A percentile compares a stretch with the other conserved stretches of the same genome.
Conservation (phyloP, 495 filamentous ascomycete genomes). For the Sabuloglossum arenarium region DNA sequence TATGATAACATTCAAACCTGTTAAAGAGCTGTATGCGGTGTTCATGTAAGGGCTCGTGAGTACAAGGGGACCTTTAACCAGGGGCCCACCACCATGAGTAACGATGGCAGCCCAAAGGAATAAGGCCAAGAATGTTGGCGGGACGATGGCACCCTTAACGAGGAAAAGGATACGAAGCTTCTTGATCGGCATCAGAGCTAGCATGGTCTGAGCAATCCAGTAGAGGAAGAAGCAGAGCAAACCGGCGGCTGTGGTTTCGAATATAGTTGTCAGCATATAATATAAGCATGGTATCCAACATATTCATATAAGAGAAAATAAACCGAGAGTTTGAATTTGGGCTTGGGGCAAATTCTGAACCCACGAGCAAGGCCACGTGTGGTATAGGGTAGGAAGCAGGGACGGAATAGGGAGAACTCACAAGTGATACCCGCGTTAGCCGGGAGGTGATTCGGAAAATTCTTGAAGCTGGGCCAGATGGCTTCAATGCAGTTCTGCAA, state of each 20-base stretch:
- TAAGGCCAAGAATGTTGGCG: slow-evolving; percentile 28
- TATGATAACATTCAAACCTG: slow-evolving; percentile 24
- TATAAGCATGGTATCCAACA: not conserved
- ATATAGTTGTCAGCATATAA: not conserved
- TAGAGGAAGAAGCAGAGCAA: slow-evolving; percentile 47
- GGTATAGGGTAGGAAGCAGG: not conserved
- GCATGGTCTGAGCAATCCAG: slow-evolving; percentile 31
- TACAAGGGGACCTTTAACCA: slow-evolving; percentile 23
- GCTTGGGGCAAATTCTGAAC: no score
- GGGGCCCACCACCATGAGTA: slow-evolving; percentile 23
- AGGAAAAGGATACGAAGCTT: slow-evolving; percentile 37
- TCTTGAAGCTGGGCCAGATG: slow-evolving; percentile 51
- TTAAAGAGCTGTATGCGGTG: slow-evolving; percentile 22
- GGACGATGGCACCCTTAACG: slow-evolving; percentile 32
- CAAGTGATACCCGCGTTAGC: slow-evolving; percentile 22
- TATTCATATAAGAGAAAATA: no score
- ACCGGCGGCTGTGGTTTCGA: slow-evolving; percentile 26
- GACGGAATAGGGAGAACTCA: slow-evolving; percentile 5
- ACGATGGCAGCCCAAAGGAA: slow-evolving; percentile 27
- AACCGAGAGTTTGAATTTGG: no score
- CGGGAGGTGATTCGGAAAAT: slow-evolving; percentile 29
- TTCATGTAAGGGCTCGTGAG: slow-evolving; percentile 21
- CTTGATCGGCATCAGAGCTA: slow-evolving; percentile 33
- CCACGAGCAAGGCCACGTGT: no score
- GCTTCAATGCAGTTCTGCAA: slow-evolving; percentile 26